Evolutionary conservation across 805 yeast genomes (phyloP), one percentile per base, ranked within the genome.

Genomic region (Yarrowia osloensis): DNA sequence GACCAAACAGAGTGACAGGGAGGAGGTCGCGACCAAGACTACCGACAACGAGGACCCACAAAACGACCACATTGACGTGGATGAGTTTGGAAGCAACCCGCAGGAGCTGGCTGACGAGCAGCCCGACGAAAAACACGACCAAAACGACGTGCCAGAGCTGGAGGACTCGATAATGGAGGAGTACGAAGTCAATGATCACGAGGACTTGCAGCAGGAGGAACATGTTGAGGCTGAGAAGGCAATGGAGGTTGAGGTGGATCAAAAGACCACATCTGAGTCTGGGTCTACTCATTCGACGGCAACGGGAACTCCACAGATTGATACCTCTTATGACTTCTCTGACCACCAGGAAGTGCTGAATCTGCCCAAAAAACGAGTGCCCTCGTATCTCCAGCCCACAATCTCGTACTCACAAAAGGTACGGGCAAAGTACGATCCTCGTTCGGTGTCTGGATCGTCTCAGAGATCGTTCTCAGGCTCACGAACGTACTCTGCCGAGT

Each of bases 381-480:
- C 66, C 19, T 61, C 66, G 17, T 61, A 61, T 11, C 26, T 61
- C 24, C 66, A 61, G 24, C 66, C 66, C 4, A 61, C 66, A 9
- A 46, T 61, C 44, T 61, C 66, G 31, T 61, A 44, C 17, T 61
- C 66, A 8, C 66, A 61, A n/a, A 61, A 61, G 19, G 33, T 44
- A 4, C 21, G 66, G 24, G 39, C 52, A 44, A 61, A 61, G 44
- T 61, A 61, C 44, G 54, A 61, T 19, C 54, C 54, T 13, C 52
- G 63, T 1, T 39, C 33, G 3, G 63, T 37, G 4, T 57, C 63
- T n/a, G 63, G 37, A 3, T 57, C 63, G 28, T 57, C 63, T 28
- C 63, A 57, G 63, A 39, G 63, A 28, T 57, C 63, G 8, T 57
- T 57, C 12, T 57, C 63, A 3, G 49, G 62, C 8, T 54, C 47